Evolutionary conservation across 1,284 basidiomycete genomes (phyloP).

Genomic region (Heterobasidion occidentale): DNA sequence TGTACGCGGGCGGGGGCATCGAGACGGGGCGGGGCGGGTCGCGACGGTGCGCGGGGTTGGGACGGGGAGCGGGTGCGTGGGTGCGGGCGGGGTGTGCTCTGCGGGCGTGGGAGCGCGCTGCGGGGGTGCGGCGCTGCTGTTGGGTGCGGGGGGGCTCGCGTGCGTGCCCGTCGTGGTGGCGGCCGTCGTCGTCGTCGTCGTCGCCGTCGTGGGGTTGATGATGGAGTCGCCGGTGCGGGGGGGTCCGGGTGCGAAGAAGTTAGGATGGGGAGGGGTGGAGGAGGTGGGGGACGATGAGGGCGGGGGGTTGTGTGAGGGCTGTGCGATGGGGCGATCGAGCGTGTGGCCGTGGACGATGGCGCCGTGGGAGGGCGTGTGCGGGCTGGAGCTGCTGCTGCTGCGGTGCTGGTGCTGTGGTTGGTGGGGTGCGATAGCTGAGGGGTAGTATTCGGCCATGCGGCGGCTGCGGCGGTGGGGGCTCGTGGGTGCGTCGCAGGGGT

Average conservation of each 20-base stretch:
- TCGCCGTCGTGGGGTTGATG: no score
- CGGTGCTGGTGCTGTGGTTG: no score
- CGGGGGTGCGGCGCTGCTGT: not conserved
- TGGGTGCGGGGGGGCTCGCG: no score
- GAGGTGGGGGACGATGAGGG: not conserved
- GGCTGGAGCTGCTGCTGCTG: no score
- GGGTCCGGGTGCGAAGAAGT: not conserved
- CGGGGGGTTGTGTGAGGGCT: conserved; percentile 11
- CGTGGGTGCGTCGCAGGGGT: no score
- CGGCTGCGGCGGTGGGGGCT: no score
- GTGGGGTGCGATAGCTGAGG: no score
- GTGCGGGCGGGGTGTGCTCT: conserved; percentile 4
- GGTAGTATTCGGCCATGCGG: no score
- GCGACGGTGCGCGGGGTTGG: conserved; percentile 10
- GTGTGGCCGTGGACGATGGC: conserved; percentile 50
- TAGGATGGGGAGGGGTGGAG: not conserved
- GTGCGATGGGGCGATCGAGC: conserved; percentile 40
- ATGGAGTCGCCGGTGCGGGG: conserved; percentile 3
- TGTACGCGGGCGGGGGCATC: conserved; percentile 55
- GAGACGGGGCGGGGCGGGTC: conserved; percentile 51
- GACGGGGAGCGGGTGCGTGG: conserved; percentile 10
- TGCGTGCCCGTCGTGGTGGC: no score
- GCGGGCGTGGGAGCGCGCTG: not conserved
- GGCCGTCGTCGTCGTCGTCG: no score
- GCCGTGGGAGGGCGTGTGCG: conserved; percentile 53